These are phyloP conservation scores for Alternaria triticina DNA, from an alignment of 2,329 filamentous ascomycete species.

Conservation along the genomic window DNA sequence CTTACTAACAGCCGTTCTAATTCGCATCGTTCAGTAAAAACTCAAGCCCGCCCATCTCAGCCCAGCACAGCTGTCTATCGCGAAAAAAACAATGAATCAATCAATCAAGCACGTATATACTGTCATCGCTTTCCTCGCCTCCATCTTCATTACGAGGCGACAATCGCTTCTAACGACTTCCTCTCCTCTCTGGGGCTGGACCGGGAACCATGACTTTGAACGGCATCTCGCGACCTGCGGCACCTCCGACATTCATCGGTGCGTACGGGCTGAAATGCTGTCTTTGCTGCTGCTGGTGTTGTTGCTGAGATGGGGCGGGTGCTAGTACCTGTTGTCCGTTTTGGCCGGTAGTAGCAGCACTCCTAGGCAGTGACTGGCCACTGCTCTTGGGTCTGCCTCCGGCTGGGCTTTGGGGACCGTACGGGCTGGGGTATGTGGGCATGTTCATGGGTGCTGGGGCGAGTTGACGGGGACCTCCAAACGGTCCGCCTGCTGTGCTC, in stretches of 20 bases:
- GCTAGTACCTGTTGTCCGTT: constrained; percentile 37
- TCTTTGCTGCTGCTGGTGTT: background rate
- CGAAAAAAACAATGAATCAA: background rate
- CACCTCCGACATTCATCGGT: constrained; percentile 20
- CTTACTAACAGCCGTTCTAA: background rate
- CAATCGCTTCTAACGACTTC: constrained; percentile 35
- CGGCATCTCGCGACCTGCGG: constrained; percentile 26
- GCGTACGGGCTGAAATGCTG: constrained; percentile 36
- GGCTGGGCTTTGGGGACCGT: constrained; percentile 33
- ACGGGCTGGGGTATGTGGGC: constrained; percentile 37
- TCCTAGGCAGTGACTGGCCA: constrained; percentile 18
- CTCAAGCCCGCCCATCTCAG: background rate
- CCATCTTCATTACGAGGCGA: background rate
- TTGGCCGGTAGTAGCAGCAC: constrained; percentile 7
- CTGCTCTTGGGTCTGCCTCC: constrained; percentile 31
- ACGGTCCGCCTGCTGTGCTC: constrained; percentile 11
- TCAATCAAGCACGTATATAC: constrained; percentile 6
- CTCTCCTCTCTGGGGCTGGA: constrained; percentile 32
- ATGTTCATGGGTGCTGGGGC: constrained; percentile 33
- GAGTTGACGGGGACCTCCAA: constrained; percentile 25
- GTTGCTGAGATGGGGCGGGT: constrained; percentile 34
- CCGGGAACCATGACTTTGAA: constrained; percentile 44
- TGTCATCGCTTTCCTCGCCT: constrained; percentile 2
- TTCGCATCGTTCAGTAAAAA: background rate
- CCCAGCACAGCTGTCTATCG: background rate